These are phyloP conservation scores for Camellia japonica DNA, from an alignment of 148 eudicot genomes.

Conservation along the genomic window DNA sequence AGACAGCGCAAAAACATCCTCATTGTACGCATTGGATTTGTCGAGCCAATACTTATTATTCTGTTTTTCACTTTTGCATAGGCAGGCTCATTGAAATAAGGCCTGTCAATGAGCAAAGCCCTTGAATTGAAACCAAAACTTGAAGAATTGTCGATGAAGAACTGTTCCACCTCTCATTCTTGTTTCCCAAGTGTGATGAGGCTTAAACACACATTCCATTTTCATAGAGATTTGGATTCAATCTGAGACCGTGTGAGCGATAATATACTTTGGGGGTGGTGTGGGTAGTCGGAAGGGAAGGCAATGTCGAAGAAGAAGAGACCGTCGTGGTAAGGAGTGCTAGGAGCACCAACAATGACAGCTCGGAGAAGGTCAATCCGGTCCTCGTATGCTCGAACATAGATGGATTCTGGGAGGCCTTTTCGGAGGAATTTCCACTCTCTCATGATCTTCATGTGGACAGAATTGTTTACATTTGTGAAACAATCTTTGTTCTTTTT, in stretches of 20 bases:
- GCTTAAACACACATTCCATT: slow-evolving; percentile 9
- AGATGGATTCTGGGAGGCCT: background rate
- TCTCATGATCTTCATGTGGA: background rate
- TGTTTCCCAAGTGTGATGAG: slow-evolving; percentile 15
- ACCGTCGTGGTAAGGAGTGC: background rate
- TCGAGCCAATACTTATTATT: background rate
- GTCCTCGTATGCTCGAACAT: background rate
- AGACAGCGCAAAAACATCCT: background rate
- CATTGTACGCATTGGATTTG: background rate
- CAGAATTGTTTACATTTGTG: background rate
- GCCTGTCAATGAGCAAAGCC: background rate
- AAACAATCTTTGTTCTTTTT: background rate
- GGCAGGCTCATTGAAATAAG: slow-evolving; percentile 15
- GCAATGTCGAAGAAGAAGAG: slow-evolving; percentile 1
- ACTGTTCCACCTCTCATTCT: slow-evolving; percentile 9
- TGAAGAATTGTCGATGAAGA: slow-evolving; percentile 18
- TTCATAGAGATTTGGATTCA: slow-evolving; percentile 15
- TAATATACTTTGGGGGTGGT: background rate
- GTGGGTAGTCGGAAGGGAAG: background rate
- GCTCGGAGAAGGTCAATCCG: slow-evolving; percentile 1
- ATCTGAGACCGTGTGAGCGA: slow-evolving; percentile 7
- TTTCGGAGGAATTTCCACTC: background rate
- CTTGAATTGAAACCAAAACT: slow-evolving; percentile 18
- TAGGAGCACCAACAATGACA: background rate
- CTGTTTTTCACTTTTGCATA: background rate